Evolutionary conservation across 2,329 filamentous ascomycete genomes (phyloP).

Genomic region (Talaromyces atroroseus): DNA sequence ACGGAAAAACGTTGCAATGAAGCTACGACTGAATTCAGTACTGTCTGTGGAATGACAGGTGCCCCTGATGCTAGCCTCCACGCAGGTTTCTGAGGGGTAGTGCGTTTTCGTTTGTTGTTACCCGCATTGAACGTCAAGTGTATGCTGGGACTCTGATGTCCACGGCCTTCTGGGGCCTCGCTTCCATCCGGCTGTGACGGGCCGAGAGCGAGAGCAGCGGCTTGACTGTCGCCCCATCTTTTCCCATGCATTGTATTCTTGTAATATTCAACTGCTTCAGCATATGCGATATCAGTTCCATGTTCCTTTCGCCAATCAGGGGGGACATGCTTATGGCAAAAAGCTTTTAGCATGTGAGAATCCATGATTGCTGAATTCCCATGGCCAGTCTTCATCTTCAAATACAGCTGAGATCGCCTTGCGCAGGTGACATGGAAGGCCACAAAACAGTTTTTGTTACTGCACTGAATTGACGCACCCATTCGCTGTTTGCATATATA

Average conservation of each 20-base stretch:
- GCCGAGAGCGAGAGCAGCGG: conserved; percentile 74
- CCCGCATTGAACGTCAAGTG: conserved; percentile 51
- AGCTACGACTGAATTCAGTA: conserved; percentile 79
- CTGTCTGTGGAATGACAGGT: conserved; percentile 83
- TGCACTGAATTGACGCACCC: conserved; percentile 97
- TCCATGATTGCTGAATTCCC: conserved; percentile 73
- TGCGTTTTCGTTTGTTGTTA: conserved; percentile 55
- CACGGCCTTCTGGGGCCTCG: conserved; percentile 43
- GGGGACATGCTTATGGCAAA: conserved; percentile 92
- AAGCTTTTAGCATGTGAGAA: conserved; percentile 80
- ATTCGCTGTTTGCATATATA: conserved; percentile 97
- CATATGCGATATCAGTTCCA: conserved; percentile 71
- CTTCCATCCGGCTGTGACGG: conserved; percentile 56
- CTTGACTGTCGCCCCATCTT: conserved; percentile 87
- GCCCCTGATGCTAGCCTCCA: conserved; percentile 95
- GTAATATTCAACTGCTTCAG: conserved; percentile 82
- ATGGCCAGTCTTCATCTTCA: conserved; percentile 94
- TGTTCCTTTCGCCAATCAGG: conserved; percentile 83
- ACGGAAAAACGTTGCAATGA: conserved; percentile 78
- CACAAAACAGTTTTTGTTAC: conserved; percentile 94
- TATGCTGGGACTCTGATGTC: conserved; percentile 34
- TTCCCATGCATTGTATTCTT: conserved; percentile 81
- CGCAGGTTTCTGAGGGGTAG: conserved; percentile 56
- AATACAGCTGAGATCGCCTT: conserved; percentile 74
- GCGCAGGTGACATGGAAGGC: conserved; percentile 98